Evolutionary conservation across 1,139 yeast species (phyloP), one percentile per base, ranked within the genome.

Genomic region (Chernovozyma aurita): DNA sequence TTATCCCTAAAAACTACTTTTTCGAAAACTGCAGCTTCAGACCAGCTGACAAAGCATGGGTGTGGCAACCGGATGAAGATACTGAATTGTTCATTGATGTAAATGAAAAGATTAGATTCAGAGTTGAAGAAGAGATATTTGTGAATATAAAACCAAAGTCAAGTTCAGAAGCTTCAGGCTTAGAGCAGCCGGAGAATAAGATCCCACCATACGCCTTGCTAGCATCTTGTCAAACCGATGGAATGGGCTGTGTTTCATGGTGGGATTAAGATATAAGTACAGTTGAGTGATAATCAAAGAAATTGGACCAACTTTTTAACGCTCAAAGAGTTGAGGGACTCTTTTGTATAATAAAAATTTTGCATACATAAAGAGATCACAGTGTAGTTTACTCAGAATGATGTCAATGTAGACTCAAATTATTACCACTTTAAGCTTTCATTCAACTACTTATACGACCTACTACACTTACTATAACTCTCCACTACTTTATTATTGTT

Each of bases 211-310:
- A 86, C 57, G 86, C 88, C 11, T 64, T 92, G 24, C 60, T 85
- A 24, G 97, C 94, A n/a, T 84, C 95, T 37, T 88, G 97, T 58
- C 96, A 88, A 55, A 78, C 86, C 3, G 96, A 87, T 50, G 98
- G 98, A 31, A 85, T 87, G 94, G 98, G 98, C 4, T 78, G 95
- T 50, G 81, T 86, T 27, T 76, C 90, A 36, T 92, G 97, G 97
- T 92, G 98, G 98, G 94, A 85, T 52, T 78, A 50, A 51, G 27
- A 16, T n/a, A n/a, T n/a, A n/a, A n/a, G n/a, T 38, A 31, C n/a
- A n/a, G n/a, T n/a, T n/a, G n/a, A n/a, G 28, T 24, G n/a, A n/a
- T n/a, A n/a, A n/a, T n/a, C n/a, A n/a, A n/a, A n/a, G n/a, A n/a
- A n/a, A n/a, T n/a, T n/a, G n/a, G n/a, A n/a, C n/a, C n/a, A n/a